Base-by-base conservation (phyloP, 352 stramenopile genomes). In the Phytophthora fragariae region DNA sequence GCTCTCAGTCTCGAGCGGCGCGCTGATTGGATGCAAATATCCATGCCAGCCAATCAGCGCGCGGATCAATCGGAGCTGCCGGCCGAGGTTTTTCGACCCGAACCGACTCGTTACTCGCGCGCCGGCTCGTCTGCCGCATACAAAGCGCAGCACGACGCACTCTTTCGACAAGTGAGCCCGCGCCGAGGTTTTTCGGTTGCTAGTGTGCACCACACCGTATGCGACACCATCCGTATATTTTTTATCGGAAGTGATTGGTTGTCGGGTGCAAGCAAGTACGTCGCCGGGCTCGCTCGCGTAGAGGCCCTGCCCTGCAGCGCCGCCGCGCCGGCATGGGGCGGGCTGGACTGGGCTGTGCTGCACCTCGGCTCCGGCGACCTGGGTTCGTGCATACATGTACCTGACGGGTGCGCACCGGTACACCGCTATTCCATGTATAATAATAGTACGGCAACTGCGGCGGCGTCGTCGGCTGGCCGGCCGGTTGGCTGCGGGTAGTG, bases 161-260 rank as follows among this genome's bases (percentile, higher is more conserved):
- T 73, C 46, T 68, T 73, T 73, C 39, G 59, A 49, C 50, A 72
- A 72, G 65, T 61, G 65, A 65, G 52, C 9, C 55, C 33, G 35
- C 21, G 21, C 8, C 65, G 65, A 71, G 65, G 66, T 73, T 73
- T 68, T 73, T 50, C 33, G 9, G 0, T 5, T 1, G 0, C 29
- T 57, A 0, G 56, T 65, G 65, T 71, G 56, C 15, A 47, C 46
- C 65, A 71, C 65, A 61, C 55, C 33, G 21, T 73, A 69, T 73
- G 59, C 59, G 66, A 73, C 66, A 69, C 21, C 12, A 12, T 63
- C 66, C 59, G 66, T 57, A 73, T 73, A 53, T 73, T 73, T 65
- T 68, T 62, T 62, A 63, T 69, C 59, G 39, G 66, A 69, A 69
- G 58, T 59, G 66, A 73, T 69, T 73, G 66, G 66, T 73, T 73